Evolutionary conservation across 2,329 filamentous ascomycete species (phyloP).

Genomic region (Chrysosphaeria jannelii): DNA sequence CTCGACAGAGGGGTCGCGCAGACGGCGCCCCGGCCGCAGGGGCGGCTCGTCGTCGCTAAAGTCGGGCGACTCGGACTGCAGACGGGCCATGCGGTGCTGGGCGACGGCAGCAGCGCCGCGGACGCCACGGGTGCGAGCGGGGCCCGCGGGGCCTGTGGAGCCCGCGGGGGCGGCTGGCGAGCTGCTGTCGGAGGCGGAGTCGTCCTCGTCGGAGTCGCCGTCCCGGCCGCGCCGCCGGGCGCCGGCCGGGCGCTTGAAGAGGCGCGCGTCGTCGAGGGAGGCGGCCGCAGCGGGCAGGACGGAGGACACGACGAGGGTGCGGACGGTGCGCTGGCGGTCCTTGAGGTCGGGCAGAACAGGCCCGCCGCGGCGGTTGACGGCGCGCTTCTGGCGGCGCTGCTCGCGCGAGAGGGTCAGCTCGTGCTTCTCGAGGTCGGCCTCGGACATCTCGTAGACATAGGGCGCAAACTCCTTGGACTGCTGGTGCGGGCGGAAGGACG

Average conservation of each 20-base stretch:
- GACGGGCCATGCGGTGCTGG: conserved; percentile 58
- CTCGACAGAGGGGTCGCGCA: conserved; percentile 23
- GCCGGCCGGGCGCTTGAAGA: conserved; percentile 51
- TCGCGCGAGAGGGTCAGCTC: conserved; percentile 84
- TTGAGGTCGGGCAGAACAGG: conserved; percentile 88
- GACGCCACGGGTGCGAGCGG: conserved; percentile 64
- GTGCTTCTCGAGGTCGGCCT: conserved; percentile 65
- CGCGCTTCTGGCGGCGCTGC: conserved; percentile 79
- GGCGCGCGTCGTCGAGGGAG: conserved; percentile 52
- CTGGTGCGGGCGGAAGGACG: conserved; percentile 69
- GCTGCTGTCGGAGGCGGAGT: conserved; percentile 79
- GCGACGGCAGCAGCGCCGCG: conserved; percentile 66
- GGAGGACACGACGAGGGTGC: conserved; percentile 73
- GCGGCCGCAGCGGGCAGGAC: conserved; percentile 68
- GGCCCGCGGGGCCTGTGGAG: conserved; percentile 20
- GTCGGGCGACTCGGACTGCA: conserved; percentile 78
- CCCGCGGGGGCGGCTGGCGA: conserved; percentile 58
- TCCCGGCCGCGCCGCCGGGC: conserved; percentile 15
- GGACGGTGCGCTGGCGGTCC: conserved; percentile 74
- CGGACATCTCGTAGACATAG: conserved; percentile 78
- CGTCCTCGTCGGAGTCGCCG: conserved; percentile 63
- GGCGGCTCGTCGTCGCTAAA: conserved; percentile 27
- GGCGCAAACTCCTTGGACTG: conserved; percentile 84
- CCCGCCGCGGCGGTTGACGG: conserved; percentile 75
- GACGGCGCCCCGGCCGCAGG: conserved; percentile 23